Percentiles rank a stretch among this genome's conserved stretches.
Evolutionary conservation across 2,329 filamentous ascomycete species (phyloP).

Genomic region (Camillea tinctor): DNA sequence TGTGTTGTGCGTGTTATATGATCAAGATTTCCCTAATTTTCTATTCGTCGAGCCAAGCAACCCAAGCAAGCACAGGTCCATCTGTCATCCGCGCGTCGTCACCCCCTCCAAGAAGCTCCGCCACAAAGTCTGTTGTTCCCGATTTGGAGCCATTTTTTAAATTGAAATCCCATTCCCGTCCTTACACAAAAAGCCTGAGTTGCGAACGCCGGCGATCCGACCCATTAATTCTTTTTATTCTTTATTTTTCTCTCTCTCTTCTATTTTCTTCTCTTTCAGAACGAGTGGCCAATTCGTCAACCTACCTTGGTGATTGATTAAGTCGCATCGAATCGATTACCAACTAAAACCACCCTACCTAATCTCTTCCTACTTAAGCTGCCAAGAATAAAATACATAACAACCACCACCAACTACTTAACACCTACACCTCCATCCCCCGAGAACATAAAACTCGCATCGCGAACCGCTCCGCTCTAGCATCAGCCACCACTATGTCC

Average conservation of each 20-base stretch:
- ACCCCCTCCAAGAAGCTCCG: background rate
- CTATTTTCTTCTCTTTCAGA: background rate
- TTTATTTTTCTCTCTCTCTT: background rate
- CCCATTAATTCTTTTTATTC: background rate
- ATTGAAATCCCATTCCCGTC: background rate
- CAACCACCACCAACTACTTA: too few relatives aligned
- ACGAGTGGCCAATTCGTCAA: too few relatives aligned
- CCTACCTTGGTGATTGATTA: too few relatives aligned
- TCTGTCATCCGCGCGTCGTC: background rate
- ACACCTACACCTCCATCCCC: too few relatives aligned
- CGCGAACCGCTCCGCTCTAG: background rate
- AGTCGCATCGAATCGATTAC: too few relatives aligned
- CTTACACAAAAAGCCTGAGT: background rate
- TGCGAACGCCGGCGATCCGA: background rate
- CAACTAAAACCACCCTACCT: too few relatives aligned
- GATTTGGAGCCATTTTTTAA: background rate
- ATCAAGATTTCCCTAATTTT: too few relatives aligned
- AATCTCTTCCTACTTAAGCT: too few relatives aligned
- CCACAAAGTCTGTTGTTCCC: background rate
- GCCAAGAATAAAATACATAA: too few relatives aligned
- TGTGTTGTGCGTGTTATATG: too few relatives aligned
- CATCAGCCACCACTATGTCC: slow-evolving; percentile 36
- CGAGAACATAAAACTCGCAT: background rate
- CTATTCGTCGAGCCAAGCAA: too few relatives aligned
- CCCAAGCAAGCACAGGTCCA: background rate